Conservation (phyloP, 2,329 filamentous ascomycete species). For the Hypoxylon rubiginosum region DNA sequence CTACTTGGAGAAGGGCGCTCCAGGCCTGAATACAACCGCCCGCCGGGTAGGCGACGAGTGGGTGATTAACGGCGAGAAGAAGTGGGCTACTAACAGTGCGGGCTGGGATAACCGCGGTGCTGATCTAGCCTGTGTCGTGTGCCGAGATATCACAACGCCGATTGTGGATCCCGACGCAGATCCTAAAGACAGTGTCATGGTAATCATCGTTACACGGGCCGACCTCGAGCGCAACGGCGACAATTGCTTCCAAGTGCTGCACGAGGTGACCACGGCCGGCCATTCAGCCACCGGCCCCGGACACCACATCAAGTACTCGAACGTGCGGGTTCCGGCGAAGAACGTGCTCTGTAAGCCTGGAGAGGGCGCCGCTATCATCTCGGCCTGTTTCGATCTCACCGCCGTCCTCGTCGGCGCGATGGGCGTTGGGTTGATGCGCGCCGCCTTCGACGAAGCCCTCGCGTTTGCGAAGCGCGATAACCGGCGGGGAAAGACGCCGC, state of each 20-base stretch:
- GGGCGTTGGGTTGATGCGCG: constrained; percentile 66
- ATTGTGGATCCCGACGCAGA: constrained; percentile 31
- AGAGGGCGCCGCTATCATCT: constrained; percentile 58
- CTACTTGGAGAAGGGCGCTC: constrained; percentile 63
- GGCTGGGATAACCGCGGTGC: constrained; percentile 67
- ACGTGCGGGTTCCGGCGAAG: constrained; percentile 61
- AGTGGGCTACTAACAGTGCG: constrained; percentile 67
- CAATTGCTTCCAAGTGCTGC: constrained; percentile 60
- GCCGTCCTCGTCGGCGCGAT: constrained; percentile 68
- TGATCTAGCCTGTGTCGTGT: constrained; percentile 66
- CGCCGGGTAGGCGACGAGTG: constrained; percentile 62
- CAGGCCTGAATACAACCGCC: constrained; percentile 64
- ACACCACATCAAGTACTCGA: constrained; percentile 62
- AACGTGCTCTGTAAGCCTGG: constrained; percentile 62
- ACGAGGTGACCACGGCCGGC: constrained; percentile 60
- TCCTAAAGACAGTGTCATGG: constrained; percentile 56
- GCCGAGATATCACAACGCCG: constrained; percentile 54
- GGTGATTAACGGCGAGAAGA: constrained; percentile 67
- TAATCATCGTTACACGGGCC: constrained; percentile 63
- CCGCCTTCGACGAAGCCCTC: constrained; percentile 65
- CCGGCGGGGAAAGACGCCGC: constrained; percentile 59
- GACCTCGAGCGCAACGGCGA: constrained; percentile 61
- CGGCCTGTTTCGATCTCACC: constrained; percentile 57
- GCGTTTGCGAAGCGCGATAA: constrained; percentile 62
- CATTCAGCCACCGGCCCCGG: constrained; percentile 62